These are phyloP conservation scores for Colletotrichum spaethianum DNA, from an alignment of 2,329 filamentous ascomycete genomes.

Conservation along the genomic window DNA sequence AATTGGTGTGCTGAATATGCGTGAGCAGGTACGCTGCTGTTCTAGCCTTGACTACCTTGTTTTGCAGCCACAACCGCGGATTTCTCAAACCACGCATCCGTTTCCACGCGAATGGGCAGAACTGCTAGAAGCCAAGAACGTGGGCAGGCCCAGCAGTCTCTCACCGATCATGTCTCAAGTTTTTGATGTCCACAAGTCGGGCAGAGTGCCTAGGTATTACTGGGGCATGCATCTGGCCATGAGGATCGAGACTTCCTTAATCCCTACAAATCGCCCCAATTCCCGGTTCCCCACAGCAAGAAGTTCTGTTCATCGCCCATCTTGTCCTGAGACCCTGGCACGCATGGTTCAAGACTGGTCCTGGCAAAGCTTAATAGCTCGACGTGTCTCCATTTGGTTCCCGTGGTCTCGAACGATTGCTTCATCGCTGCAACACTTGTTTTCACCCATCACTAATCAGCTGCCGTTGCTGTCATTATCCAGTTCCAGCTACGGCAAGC, in stretches of 20 bases:
- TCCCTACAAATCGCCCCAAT: background rate
- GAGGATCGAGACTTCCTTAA: background rate
- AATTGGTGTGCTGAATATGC: background rate
- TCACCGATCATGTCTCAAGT: background rate
- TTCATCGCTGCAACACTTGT: background rate
- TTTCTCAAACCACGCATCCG: background rate
- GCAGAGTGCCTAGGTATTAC: background rate
- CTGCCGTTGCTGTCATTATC: background rate
- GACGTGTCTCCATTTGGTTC: background rate
- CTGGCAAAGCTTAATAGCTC: slow-evolving; percentile 7
- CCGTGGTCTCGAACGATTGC: background rate
- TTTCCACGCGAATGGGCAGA: background rate
- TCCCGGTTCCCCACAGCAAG: background rate
- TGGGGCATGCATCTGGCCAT: background rate
- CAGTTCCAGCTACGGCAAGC: background rate
- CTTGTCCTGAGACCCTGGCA: slow-evolving; percentile 3
- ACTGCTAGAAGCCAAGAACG: background rate
- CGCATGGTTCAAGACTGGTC: slow-evolving; percentile 4
- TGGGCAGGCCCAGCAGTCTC: background rate
- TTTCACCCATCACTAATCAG: background rate
- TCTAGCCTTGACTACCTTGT: too few species aligned
- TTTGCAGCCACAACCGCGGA: background rate
- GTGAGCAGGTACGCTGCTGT: background rate
- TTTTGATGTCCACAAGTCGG: background rate
- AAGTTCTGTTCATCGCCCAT: background rate